A percentile compares a stretch with the other conserved stretches of the same genome.
These are phyloP conservation scores for Drechslerella coelobrocha DNA, from an alignment of 2,329 filamentous ascomycete genomes.

Conservation along the genomic window DNA sequence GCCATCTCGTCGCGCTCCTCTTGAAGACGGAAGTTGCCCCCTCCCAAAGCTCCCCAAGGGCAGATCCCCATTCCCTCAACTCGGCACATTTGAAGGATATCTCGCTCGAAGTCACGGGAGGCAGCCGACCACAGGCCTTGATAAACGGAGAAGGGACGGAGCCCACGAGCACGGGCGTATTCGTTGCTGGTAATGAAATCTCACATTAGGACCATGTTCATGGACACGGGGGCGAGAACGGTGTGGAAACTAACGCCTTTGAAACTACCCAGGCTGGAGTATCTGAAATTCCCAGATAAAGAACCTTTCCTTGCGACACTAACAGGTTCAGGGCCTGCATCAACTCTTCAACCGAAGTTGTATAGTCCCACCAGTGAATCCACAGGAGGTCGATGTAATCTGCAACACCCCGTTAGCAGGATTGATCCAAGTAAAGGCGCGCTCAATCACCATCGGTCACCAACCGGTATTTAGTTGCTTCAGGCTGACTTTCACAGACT, in stretches of 20 bases:
- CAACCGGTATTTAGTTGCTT: constrained; percentile 63
- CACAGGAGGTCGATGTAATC: constrained; percentile 73
- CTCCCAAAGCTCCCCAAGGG: constrained; percentile 66
- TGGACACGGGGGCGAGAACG: background rate
- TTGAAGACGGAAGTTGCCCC: constrained; percentile 63
- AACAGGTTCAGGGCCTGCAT: constrained; percentile 73
- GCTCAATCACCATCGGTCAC: too few relatives aligned
- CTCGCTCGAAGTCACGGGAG: constrained; percentile 71
- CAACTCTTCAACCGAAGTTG: constrained; percentile 69
- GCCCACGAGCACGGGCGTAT: constrained; percentile 73
- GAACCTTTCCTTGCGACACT: constrained; percentile 68
- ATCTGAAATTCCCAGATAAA: constrained; percentile 73
- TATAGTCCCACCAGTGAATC: constrained; percentile 73
- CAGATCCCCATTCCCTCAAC: constrained; percentile 69
- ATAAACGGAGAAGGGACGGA: constrained; percentile 73
- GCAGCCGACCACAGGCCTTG: constrained; percentile 70
- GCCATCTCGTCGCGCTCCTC: constrained; percentile 62
- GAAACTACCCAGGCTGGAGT: constrained; percentile 73
- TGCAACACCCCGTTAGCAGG: constrained; percentile 58
- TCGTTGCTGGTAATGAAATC: too few relatives aligned
- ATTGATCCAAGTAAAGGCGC: too few relatives aligned
- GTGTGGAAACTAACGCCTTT: constrained; percentile 60
- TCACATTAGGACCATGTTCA: background rate
- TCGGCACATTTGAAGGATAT: constrained; percentile 72
- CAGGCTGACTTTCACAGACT: constrained; percentile 66